Evolutionary conservation across 139 green algal species (phyloP), one percentile per base, ranked within the genome.

Genomic region (Raphidocelis subcapitata): DNA sequence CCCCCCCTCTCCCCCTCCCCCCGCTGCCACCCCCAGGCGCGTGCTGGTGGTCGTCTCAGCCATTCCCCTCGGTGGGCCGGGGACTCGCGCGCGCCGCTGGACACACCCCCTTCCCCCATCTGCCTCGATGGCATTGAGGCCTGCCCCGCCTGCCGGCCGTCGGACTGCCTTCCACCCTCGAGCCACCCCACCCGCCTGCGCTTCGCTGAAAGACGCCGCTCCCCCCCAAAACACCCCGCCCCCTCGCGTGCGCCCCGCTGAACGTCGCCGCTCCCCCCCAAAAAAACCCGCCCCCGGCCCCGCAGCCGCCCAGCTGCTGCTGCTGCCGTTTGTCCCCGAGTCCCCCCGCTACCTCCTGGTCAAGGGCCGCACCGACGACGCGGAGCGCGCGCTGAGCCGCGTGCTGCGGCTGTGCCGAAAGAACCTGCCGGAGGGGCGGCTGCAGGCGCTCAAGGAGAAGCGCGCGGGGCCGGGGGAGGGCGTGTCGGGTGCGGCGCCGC

Each of bases 311-410:
- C 4, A 81, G 47, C 72, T 95, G 49, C 56, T 94, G 54, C 29
- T 84, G 3, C 69, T 91, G 77, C 85, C 89, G 0, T 62, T 85
- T 21, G 54, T 97, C 35, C 88, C 92, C 1, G 92, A 97, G 79
- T 89, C 79, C 0, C 88, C 92, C 2, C 79, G 88, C 35, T 97
- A 73, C 69, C 81, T 96, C 68, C 64, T 80, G 29, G 64, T 73
- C 1, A 78, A 46, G 26, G 24, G n/a, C 46, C 2, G 3, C 3
- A 60, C 21, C 5, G 33, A 26, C 44, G 66, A 14, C 41, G 47
- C 62, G 16, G 32, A 87, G 41, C 47, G 64, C 12, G 74, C 90
- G 44, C 75, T 92, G 21, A 33, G 55, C 16, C 67, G 71, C 0
- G 74, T 91, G 31, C 77, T 84, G 5, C 44, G 36, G 0, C 12